Base-by-base conservation (phyloP, 2,329 filamentous ascomycete genomes). In the Pseudogymnoascus sp. region DNA sequence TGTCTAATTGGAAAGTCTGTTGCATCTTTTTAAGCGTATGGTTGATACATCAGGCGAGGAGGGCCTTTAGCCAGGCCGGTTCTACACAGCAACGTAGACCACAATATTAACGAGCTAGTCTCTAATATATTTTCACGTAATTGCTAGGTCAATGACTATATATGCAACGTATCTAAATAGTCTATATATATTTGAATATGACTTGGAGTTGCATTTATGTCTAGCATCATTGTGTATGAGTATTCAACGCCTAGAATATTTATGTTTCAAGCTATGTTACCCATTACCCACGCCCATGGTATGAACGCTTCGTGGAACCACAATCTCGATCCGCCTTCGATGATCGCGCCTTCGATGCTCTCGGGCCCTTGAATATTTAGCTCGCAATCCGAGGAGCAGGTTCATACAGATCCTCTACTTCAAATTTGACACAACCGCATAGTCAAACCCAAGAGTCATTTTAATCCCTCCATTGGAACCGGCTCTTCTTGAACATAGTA, bases 401-500 rank as follows among this genome's bases (percentile, higher is more conserved):
- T 35, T 14, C 33, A 35, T 14, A 35, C 9, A 35, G 33, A 35
- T 35, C 33, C 33, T 35, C 33, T 35, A 11, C 33, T 35, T 35
- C 33, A 35, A 35, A 35, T 35, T 14, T 14, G 33, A 38, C 35
- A 38, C n/a, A 38, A 38, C 12, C 28, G n/a, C 38, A 9, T 19
- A 41, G 16, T 41, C 22, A 45, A 45, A 14, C 22, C 41, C 41
- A 23, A 45, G 12, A 23, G 19, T 19, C 22, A 14, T 25, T 41
- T 65, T 59, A 76, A 2, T 72, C 73, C 62, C 72, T 67, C 75
- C 75, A 76, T 62, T 72, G 67, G 66, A 69, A 73, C 60, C 69
- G 68, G 66, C 68, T 73, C 69, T 69, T 68, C 65, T 70, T 65
- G 64, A 77, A 62, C 69, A 76, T 73, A 59, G 68, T 71, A 36